A percentile compares a stretch with the other conserved stretches of the same genome.
phyloP scores from a whole-genome alignment of 2,329 filamentous ascomycete species.

The Botryosphaeria dothidea region DNA sequence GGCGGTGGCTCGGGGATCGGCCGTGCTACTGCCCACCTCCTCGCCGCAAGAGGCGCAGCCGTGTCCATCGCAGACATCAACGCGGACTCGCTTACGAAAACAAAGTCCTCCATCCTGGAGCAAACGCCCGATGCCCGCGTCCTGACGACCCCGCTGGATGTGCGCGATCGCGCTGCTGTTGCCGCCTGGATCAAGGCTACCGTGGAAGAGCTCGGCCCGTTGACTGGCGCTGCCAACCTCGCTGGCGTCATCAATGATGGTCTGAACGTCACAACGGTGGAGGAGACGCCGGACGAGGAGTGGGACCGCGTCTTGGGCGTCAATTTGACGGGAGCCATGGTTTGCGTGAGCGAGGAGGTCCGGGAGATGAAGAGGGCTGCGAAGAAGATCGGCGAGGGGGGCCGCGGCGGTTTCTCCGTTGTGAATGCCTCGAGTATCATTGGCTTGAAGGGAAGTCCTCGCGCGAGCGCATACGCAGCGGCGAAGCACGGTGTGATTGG shows the following conservation, averaged over 20 bases:
- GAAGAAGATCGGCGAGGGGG: conserved; percentile 24
- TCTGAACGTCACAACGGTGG: conserved; percentile 25
- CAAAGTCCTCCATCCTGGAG: conserved; percentile 30
- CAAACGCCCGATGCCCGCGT: conserved; percentile 25
- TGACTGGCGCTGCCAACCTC: conserved; percentile 58
- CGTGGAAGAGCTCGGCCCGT: conserved; percentile 52
- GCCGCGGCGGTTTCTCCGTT: conserved; percentile 25
- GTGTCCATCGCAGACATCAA: conserved; percentile 34
- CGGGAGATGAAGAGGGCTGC: conserved; percentile 38
- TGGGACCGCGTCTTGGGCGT: conserved; percentile 42
- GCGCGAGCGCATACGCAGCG: conserved; percentile 37
- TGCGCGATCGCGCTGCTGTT: conserved; percentile 50
- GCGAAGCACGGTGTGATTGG: conserved; percentile 45
- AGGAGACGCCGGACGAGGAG: conserved; percentile 39
- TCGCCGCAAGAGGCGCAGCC: conserved; percentile 22
- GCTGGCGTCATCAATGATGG: conserved; percentile 44
- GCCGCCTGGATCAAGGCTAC: conserved; percentile 52
- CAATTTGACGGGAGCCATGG: conserved; percentile 41
- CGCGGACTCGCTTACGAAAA: conserved; percentile 28
- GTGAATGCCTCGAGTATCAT: conserved; percentile 54
- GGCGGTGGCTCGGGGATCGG: conserved; percentile 35
- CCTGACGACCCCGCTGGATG: conserved; percentile 48
- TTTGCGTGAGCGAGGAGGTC: conserved; percentile 41
- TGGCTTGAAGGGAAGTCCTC: conserved; percentile 47
- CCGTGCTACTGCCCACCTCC: neutral